A percentile compares a stretch with the other conserved stretches of the same genome.
These are phyloP conservation scores for Candida pseudofarinosa DNA, from an alignment of 805 yeast genomes.

Conservation along the genomic window DNA sequence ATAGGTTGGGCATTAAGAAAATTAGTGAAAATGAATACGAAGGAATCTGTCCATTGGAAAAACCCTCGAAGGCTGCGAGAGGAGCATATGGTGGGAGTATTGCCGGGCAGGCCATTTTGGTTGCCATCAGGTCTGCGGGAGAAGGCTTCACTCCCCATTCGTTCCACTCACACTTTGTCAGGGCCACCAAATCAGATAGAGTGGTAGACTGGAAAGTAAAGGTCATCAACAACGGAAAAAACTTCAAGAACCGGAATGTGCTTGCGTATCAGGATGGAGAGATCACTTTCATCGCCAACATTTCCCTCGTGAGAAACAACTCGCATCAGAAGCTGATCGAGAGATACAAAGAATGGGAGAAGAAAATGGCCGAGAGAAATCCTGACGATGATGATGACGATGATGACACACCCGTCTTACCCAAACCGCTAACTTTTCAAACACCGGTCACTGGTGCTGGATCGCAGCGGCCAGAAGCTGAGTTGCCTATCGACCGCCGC, in stretches of 20 bases:
- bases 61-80: constrained; percentile 19
- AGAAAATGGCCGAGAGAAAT: constrained; percentile 19
- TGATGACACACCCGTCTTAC: constrained; percentile 20
- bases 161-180: constrained; percentile 28
- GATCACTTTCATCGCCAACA: constrained; percentile 23
- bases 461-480: constrained; percentile 11
- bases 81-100: constrained; percentile 34
- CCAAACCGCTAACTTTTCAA: constrained; percentile 31
- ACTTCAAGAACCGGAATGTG: constrained; percentile 29
- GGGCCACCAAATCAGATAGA: constrained; percentile 12
- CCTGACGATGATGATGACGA: constrained; percentile 22
- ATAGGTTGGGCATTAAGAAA: too few species aligned
- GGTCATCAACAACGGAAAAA: constrained; percentile 30
- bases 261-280: constrained; percentile 24
- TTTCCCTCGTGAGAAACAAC: constrained; percentile 33
- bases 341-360: constrained; percentile 19
- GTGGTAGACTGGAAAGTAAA: constrained; percentile 30
- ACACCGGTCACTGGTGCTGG: constrained; percentile 33
- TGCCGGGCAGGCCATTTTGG: constrained; percentile 33
- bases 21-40: constrained; percentile 11
- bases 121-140: constrained; percentile 25
- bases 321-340: constrained; percentile 16
- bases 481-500: constrained; percentile 10
- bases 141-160: constrained; percentile 33
- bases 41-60: constrained; percentile 19